Conservation (phyloP, 1,139 yeast species). For the Scheffersomyces insectosa region DNA sequence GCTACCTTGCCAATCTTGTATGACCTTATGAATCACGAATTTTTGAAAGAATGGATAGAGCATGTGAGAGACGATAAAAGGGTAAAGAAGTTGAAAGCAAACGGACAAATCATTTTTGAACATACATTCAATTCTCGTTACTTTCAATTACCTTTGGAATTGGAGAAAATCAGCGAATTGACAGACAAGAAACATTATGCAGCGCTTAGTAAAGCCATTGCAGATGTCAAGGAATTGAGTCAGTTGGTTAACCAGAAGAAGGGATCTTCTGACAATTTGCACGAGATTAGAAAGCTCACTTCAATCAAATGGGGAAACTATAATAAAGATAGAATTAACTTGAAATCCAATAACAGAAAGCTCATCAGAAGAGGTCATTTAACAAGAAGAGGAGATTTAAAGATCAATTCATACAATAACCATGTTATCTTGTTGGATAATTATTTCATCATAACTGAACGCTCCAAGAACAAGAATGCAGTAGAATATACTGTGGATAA, state of each 20-base stretch:
- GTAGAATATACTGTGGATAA: conserved; percentile 48
- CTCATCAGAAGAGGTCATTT: conserved; percentile 64
- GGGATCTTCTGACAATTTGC: conserved; percentile 54
- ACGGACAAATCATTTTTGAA: conserved; percentile 63
- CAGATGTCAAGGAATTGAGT: conserved; percentile 36
- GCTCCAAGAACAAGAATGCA: conserved; percentile 25
- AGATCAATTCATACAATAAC: conserved; percentile 48
- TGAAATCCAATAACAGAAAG: conserved; percentile 57
- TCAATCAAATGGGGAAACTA: conserved; percentile 12
- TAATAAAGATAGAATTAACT: conserved; percentile 44
- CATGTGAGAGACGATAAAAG: conserved; percentile 39
- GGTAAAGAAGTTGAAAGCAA: conserved; percentile 46
- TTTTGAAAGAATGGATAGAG: conserved; percentile 53
- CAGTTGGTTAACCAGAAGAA: conserved; percentile 50
- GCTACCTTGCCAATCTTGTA: conserved; percentile 32
- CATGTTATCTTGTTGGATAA: conserved; percentile 73
- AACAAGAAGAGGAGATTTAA: conserved; percentile 61
- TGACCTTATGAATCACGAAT: conserved; percentile 37
- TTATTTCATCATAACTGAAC: conserved; percentile 67
- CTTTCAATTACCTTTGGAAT: conserved; percentile 68
- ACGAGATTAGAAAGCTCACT: conserved; percentile 47
- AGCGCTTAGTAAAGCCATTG: conserved; percentile 56
- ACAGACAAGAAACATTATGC: conserved; percentile 53
- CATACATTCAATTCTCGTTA: conserved; percentile 77
- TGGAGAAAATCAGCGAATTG: conserved; percentile 57